A percentile compares a stretch with the other conserved stretches of the same genome.
These are phyloP conservation scores for Sclerotinia sclerotiorum DNA, from an alignment of 2,329 filamentous ascomycete species.

Conservation along the genomic window DNA sequence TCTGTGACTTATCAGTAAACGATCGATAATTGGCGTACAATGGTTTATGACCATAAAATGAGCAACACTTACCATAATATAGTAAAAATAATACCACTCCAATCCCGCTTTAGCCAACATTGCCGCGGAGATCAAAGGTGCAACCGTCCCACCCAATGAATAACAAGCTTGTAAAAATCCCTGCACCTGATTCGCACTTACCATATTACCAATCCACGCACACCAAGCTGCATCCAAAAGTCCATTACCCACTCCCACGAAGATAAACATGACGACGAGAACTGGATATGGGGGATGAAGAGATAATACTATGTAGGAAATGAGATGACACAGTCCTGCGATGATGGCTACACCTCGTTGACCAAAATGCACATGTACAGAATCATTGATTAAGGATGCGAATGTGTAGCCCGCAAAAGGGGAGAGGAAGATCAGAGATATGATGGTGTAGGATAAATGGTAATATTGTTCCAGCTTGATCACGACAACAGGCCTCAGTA, in stretches of 20 bases:
- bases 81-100: constrained; percentile 74
- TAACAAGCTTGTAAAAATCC: constrained; percentile 73
- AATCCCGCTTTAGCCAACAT: constrained; percentile 63
- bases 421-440: constrained; percentile 66
- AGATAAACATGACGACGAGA: constrained; percentile 61
- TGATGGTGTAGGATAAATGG: constrained; percentile 58
- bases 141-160: constrained; percentile 67
- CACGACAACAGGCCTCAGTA: not conserved
- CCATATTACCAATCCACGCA: constrained; percentile 67
- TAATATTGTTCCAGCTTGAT: constrained; percentile 50
- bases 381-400: constrained; percentile 64
- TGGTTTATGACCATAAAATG: not conserved
- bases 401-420: constrained; percentile 64
- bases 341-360: constrained; percentile 57
- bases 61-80: constrained; percentile 60
- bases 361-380: constrained; percentile 56
- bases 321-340: constrained; percentile 28
- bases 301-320: constrained; percentile 45
- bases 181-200: constrained; percentile 65
- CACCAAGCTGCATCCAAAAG: constrained; percentile 62
- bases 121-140: constrained; percentile 46
- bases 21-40: not conserved
- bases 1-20: constrained; percentile 37
- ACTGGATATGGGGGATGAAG: constrained; percentile 69
- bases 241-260: constrained; percentile 71